phyloP scores from a whole-genome alignment of 768 basidiomycete genomes.

The Leccinum obscurum region DNA sequence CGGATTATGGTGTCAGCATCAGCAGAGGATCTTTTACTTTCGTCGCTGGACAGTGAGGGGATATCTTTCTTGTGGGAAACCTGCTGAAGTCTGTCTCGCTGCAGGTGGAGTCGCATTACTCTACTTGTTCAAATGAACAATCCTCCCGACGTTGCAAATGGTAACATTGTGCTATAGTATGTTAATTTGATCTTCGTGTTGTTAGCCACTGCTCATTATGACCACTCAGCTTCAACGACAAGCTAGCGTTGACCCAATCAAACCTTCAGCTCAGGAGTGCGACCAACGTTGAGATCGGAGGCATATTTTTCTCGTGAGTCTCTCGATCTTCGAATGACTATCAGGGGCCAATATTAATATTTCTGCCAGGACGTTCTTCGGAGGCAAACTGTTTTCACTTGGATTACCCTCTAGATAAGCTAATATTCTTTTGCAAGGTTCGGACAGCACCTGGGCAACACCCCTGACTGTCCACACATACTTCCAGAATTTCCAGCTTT shows the following conservation, averaged over 20 bases:
- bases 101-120: conserved; percentile 70
- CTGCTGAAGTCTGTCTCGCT: neutral
- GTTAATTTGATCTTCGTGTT: conserved; percentile 26
- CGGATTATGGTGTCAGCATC: conserved; percentile 77
- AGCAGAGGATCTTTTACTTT: conserved; percentile 67
- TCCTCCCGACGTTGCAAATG: conserved; percentile 68
- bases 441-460: conserved; percentile 72
- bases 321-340: neutral
- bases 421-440: conserved; percentile 38
- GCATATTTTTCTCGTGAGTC: conserved; percentile 77
- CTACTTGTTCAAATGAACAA: conserved; percentile 78
- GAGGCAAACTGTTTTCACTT: conserved; percentile 45
- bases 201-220: neutral
- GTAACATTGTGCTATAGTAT: conserved; percentile 67
- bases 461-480: conserved; percentile 67
- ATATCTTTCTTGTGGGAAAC: conserved; percentile 4
- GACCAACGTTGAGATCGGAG: conserved; percentile 54
- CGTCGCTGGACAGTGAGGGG: conserved; percentile 56
- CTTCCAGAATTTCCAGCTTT: conserved; percentile 73
- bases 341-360: conserved; percentile 4
- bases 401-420: conserved; percentile 10
- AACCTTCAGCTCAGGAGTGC: conserved; percentile 65
- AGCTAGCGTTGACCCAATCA: conserved; percentile 56
- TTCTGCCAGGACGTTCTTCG: conserved; percentile 70
- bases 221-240: conserved; percentile 61